A percentile compares a stretch with the other conserved stretches of the same genome.
These are phyloP conservation scores for Plectosphaerella cucumerina DNA, from an alignment of 2,329 filamentous ascomycete genomes.

Conservation along the genomic window DNA sequence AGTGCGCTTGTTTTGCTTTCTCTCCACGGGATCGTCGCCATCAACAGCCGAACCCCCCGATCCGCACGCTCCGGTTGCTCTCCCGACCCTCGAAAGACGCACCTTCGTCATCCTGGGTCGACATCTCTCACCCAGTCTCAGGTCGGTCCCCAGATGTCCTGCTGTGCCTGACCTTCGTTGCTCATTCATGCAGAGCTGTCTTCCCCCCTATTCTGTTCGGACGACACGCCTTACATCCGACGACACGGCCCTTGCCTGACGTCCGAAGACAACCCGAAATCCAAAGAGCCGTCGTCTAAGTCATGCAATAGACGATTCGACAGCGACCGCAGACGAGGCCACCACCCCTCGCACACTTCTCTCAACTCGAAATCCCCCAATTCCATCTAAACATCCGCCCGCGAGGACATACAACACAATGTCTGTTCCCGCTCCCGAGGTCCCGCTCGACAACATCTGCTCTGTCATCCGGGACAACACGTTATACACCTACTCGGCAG, in stretches of 20 bases:
- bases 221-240: conserved; percentile 1
- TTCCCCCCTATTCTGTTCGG: neutral
- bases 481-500: conserved; percentile 76
- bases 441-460: conserved; percentile 72
- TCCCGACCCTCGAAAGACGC: too few relatives aligned
- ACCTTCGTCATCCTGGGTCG: too few relatives aligned
- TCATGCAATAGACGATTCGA: neutral
- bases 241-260: neutral
- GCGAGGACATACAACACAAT: conserved; percentile 40
- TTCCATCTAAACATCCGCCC: neutral
- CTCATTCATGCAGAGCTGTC: conserved; percentile 1
- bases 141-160: too few relatives aligned
- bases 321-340: neutral
- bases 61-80: too few relatives aligned
- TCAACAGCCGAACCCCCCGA: too few relatives aligned
- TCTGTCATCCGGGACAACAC: conserved; percentile 76
- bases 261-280: too few relatives aligned
- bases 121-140: neutral
- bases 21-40: too few relatives aligned
- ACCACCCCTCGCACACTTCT: neutral
- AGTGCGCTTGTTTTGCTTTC: too few relatives aligned
- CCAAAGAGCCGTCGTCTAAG: neutral
- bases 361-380: neutral
- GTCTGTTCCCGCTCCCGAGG: conserved; percentile 66
- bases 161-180: neutral